Base-by-base conservation (phyloP, 106 monocot genomes). In the Posidonia australis region DNA sequence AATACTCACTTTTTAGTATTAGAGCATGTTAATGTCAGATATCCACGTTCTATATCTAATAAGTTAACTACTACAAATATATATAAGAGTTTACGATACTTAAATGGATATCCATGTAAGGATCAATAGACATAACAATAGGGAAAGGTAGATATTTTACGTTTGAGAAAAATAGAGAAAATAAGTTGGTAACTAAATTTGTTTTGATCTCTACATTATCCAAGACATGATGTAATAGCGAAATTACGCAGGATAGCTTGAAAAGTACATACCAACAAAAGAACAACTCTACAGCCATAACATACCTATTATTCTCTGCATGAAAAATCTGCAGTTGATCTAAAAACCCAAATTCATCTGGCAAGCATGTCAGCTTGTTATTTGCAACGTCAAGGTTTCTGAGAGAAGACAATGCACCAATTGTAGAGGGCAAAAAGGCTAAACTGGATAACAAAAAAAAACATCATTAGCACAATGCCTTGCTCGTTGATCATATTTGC, bases 321-420 rank as follows among this genome's bases (percentile, higher is more conserved):
- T 78, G 80, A 26, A 90, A 73, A 78, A 90, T 70, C 75, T 90
- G 76, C 71, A 96, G 86, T 41, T 90, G 73, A 31, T 48, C 78
- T 70, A 96, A 71, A 61, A 41, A 56, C 28, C 82, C 86, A 52
- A 96, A 53, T 66, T 90, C 86, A 60, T 64, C 74, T 54, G 94
- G 94, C 70, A 96, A 84, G 60, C 29, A 66, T 59, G 78, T 63
- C 47, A 96, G 70, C n/a, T 70, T 84, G 64, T 96, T 96, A 55
- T 74, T 82, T 74, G 86, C 63, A 54, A 96, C 58, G 82, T 87
- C 74, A 51, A 96, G 82, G 59, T 90, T 68, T 13, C 23, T 57
- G 16, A 96, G 76, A 54, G 90, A 86, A 61, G 74, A 79, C 74
- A 96, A 66, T 14, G 67, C 22, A 42, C 90, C 77, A 65, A 90